These are phyloP conservation scores for Populus davidiana DNA, from an alignment of 345 rosid species.

Conservation along the genomic window DNA sequence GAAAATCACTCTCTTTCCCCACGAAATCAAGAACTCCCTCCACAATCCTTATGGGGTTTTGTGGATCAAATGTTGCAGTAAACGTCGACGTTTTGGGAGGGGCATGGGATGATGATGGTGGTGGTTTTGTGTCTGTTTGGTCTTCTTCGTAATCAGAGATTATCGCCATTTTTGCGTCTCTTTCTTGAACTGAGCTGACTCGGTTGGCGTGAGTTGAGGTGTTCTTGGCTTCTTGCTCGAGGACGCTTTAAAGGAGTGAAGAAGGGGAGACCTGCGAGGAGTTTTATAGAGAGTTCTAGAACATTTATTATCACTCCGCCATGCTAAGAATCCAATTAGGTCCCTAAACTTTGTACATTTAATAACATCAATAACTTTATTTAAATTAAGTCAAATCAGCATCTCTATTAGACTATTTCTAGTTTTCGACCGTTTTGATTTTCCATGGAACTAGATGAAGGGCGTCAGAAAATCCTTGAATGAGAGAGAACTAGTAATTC, in stretches of 20 bases:
- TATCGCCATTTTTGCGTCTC: slow-evolving; percentile 52
- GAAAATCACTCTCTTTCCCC: slow-evolving; percentile 63
- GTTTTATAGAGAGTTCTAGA: neutral
- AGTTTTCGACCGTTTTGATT: too few relatives aligned
- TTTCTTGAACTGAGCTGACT: neutral
- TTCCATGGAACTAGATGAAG: too few relatives aligned
- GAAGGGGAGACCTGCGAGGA: neutral
- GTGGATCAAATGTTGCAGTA: slow-evolving; percentile 55
- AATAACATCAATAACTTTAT: too few relatives aligned
- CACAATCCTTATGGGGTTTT: slow-evolving; percentile 63
- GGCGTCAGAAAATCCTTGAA: too few relatives aligned
- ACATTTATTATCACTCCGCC: neutral
- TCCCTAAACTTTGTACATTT: neutral
- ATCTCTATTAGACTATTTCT: too few relatives aligned
- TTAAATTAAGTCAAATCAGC: too few relatives aligned
- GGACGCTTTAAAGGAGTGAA: neutral
- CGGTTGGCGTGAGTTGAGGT: neutral
- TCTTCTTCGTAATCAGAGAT: slow-evolving; percentile 77
- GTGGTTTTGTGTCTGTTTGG: neutral
- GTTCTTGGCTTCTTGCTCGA: neutral
- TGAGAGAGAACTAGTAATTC: too few relatives aligned
- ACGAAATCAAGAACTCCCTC: slow-evolving; percentile 67
- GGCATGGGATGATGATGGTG: slow-evolving; percentile 3
- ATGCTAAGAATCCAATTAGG: too few relatives aligned
- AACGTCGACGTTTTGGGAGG: slow-evolving; percentile 30